Conservation (phyloP, 148 eudicot genomes). For the Cornus florida region DNA sequence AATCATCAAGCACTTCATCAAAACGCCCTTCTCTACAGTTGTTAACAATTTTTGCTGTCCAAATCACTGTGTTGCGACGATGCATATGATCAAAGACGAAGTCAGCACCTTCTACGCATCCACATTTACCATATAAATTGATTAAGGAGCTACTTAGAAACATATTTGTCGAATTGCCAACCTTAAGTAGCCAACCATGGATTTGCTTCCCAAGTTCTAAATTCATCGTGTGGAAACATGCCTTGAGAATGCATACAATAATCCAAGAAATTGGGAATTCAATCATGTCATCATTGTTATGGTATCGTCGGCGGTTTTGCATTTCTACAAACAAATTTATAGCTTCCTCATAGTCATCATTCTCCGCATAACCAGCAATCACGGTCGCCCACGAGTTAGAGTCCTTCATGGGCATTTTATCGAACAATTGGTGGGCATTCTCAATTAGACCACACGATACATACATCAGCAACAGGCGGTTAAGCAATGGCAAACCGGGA, state of each 20-base stretch:
- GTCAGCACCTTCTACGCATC: conserved; percentile 43
- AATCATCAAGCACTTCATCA: conserved; percentile 38
- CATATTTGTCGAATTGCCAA: conserved; percentile 39
- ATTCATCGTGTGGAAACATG: conserved; percentile 41
- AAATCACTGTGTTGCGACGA: conserved; percentile 40
- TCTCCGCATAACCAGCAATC: conserved; percentile 42
- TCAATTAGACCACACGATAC: conserved; percentile 46
- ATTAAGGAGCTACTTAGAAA: conserved; percentile 50
- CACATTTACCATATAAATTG: conserved; percentile 55
- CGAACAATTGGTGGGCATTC: conserved; percentile 62
- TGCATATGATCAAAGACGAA: conserved; percentile 34
- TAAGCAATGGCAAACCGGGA: conserved; percentile 38
- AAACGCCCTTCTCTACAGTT: conserved; percentile 40
- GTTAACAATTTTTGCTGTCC: conserved; percentile 64
- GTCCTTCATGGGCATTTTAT: conserved; percentile 52
- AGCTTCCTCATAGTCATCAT: conserved; percentile 29
- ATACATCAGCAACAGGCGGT: conserved; percentile 54
- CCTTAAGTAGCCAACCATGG: conserved; percentile 65
- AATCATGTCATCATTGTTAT: conserved; percentile 14
- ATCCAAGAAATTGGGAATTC: conserved; percentile 42
- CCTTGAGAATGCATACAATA: conserved; percentile 61
- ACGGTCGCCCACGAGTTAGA: conserved; percentile 59
- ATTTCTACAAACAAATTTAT: conserved; percentile 42
- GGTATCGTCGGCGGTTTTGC: conserved; percentile 17
- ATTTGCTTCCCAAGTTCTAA: conserved; percentile 57